phyloP scores from a whole-genome alignment of 2,329 filamentous ascomycete species.

The Chaetomium sp. region DNA sequence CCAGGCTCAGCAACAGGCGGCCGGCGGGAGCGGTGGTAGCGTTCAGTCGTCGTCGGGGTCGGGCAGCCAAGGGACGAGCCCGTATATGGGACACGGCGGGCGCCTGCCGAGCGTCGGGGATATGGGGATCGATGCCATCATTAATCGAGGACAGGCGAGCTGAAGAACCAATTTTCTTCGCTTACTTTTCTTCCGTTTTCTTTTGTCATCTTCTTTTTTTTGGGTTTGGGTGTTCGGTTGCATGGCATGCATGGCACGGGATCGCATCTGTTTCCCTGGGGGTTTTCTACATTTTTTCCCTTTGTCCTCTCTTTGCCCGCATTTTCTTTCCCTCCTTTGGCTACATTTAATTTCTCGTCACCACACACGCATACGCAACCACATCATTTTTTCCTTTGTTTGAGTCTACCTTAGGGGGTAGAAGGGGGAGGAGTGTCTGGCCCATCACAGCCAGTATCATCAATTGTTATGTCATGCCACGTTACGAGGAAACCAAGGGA shows the following conservation, averaged over 20 bases:
- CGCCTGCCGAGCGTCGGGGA: slow-evolving; percentile 48
- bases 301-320: no score
- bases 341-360: background rate
- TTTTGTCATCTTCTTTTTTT: background rate
- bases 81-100: slow-evolving; percentile 41
- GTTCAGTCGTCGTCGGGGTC: slow-evolving; percentile 6
- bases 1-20: slow-evolving; percentile 14
- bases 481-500: background rate
- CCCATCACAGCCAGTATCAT: background rate
- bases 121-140: slow-evolving; percentile 55
- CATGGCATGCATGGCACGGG: background rate
- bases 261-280: background rate
- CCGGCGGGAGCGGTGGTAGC: background rate
- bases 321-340: background rate
- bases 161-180: background rate
- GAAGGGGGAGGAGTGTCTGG: background rate
- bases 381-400: slow-evolving; percentile 2
- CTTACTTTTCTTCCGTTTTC: background rate
- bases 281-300: no score
- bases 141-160: slow-evolving; percentile 41
- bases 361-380: background rate
- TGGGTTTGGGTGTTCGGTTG: background rate
- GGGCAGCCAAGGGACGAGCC: slow-evolving; percentile 36
- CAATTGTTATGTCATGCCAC: background rate
- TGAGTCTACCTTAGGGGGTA: background rate